Conservation (phyloP, 345 rosid genomes). For the Physaria fendleri region DNA sequence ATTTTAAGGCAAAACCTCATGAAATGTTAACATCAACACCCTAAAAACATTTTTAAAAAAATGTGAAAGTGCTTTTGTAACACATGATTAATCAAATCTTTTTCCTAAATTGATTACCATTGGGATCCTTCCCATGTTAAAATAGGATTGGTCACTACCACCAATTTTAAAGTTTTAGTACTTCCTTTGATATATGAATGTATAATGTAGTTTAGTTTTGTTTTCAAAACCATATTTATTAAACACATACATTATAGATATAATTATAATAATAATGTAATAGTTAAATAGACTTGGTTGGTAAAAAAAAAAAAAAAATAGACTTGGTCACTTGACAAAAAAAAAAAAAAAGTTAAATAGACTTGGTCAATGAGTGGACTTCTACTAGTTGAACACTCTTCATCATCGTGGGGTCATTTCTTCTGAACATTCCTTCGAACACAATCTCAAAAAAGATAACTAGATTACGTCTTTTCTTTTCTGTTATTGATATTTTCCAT, state of each 20-base stretch:
- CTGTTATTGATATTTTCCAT: neutral
- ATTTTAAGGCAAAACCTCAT: slow-evolving; percentile 40
- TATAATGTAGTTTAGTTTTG: no score
- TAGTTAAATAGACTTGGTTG: no score
- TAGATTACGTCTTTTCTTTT: neutral
- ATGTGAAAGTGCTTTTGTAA: slow-evolving; percentile 10
- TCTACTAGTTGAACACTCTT: neutral
- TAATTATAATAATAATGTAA: no score
- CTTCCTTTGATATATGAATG: no score
- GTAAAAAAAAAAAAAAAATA: no score
- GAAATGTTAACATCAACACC: slow-evolving; percentile 37
- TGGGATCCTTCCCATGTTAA: no score
- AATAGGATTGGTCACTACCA: no score
- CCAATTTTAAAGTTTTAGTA: neutral
- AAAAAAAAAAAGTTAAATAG: slow-evolving; percentile 2
- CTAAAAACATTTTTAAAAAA: slow-evolving; percentile 16
- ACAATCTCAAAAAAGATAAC: no score
- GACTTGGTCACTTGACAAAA: no score
- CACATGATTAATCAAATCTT: slow-evolving; percentile 13
- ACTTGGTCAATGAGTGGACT: slow-evolving; percentile 11
- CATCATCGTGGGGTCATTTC: slow-evolving; percentile 14
- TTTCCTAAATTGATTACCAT: neutral
- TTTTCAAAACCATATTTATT: neutral
- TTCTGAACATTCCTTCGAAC: slow-evolving; percentile 27
- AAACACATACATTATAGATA: slow-evolving; percentile 2